Conservation (phyloP, 192 early-diverging fungal species). For the Phlyctochytrium arcticum region DNA sequence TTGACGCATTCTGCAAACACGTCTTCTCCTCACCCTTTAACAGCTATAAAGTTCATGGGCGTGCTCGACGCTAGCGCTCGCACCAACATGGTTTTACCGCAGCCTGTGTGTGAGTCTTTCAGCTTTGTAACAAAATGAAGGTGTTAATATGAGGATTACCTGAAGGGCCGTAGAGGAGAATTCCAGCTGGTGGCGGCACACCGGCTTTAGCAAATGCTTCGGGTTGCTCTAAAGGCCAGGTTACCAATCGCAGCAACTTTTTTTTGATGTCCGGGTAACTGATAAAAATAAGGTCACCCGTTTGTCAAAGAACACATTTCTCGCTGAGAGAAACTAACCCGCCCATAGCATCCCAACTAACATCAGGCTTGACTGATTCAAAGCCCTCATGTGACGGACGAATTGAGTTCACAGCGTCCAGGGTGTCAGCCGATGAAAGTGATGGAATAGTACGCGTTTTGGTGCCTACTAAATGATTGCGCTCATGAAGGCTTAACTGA, state of each 20-base stretch:
- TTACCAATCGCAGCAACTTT: slow-evolving; percentile 54
- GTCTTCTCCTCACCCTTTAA: slow-evolving; percentile 58
- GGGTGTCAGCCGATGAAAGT: slow-evolving; percentile 44
- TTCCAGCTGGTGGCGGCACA: slow-evolving; percentile 67
- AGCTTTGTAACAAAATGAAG: background rate
- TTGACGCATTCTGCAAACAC: background rate
- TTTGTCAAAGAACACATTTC: too few relatives aligned
- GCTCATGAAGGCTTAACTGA: too few relatives aligned
- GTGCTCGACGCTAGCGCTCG: slow-evolving; percentile 73
- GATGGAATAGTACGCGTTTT: too few relatives aligned
- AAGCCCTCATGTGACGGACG: slow-evolving; percentile 59
- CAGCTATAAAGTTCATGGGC: slow-evolving; percentile 76
- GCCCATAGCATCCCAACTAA: slow-evolving; percentile 63
- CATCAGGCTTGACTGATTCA: slow-evolving; percentile 47
- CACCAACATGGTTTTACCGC: slow-evolving; percentile 86
- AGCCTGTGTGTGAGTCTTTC: slow-evolving; percentile 48
- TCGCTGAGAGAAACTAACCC: slow-evolving; percentile 57
- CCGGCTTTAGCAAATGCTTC: slow-evolving; percentile 60
- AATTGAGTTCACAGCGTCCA: slow-evolving; percentile 51
- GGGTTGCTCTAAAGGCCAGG: slow-evolving; percentile 52
- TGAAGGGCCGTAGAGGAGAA: slow-evolving; percentile 89
- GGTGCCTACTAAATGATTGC: too few relatives aligned
- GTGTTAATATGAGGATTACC: slow-evolving; percentile 34
- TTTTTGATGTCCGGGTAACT: slow-evolving; percentile 61
- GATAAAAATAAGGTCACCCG: background rate